Evolutionary conservation across 2,329 filamentous ascomycete species (phyloP), one percentile per base, ranked within the genome.

Genomic region (Juglanconis juglandina): DNA sequence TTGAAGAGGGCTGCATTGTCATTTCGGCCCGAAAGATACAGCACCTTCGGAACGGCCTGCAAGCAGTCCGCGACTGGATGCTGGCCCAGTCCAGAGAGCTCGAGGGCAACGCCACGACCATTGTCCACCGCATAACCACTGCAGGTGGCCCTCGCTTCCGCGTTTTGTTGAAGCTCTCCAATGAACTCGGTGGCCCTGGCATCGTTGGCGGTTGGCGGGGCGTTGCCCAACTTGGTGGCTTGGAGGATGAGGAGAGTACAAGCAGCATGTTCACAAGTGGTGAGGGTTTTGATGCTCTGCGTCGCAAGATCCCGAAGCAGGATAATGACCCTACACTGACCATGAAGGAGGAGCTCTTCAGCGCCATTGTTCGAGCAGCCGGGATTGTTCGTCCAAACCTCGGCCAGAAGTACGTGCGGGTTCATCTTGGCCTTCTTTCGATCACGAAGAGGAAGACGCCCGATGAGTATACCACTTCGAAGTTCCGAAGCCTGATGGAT

Each of bases 381-480:
- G 9, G 46, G 17, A 10, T 11, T 11, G 32, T 48, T 9, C 46
- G 46, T 3, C 46, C 46, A 32, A 24, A 48, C 8, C 2, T 48
- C 17, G 46, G 17, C 46, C 46, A 9, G 9, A 48, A 48, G 24
- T 48, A 48, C 17, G 55, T 63, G 32, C 42, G 58, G n/a, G 47
- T 47, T n/a, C 58, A 61, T 42, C 46, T 63, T 51, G 61, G 61
- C 3, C 7, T 48, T 9, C 54, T 60, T 35, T 17, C 50, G 14
- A 4, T 53, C 30, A 44, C 39, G 24, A 61, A 37, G 41, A 42
- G 39, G 9, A 53, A 39, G 37, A 13, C 35, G 9, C 14, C 5
- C 14, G 14, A 46, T 24, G 5, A 48, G 24, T 48, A 48, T 17
- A 32, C 8, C 7, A 32, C 46, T 11, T 8, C 17, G 3, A 17